Evolutionary conservation across 1,284 basidiomycete genomes (phyloP), one percentile per base, ranked within the genome.

Genomic region (Hymenochaete sp.): DNA sequence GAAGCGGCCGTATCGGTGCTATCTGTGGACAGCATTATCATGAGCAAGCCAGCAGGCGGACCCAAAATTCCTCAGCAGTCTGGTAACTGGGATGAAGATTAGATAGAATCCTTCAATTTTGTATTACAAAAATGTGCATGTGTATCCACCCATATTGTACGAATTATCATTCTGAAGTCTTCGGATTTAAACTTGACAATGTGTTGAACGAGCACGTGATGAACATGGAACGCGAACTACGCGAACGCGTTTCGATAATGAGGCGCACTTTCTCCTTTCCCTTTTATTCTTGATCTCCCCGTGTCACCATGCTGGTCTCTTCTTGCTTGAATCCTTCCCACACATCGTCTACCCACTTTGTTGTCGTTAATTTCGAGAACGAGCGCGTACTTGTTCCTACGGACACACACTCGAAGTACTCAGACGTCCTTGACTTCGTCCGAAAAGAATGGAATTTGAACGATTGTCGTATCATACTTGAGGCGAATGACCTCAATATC

Each of bases 11-110:
- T 93, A 44, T 83, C 87, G 0, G 92, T 99, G 18, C 77, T 99
- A 38, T 86, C 84, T 49, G 96, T 99, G 8, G 96, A 99, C 65
- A 90, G 87, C 57, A 97, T 98, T 65, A 98, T 98, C 67, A 95
- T 97, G 80, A 91, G 88, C 64, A 92, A 91, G 61, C 88, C 88
- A 41, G 89, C 90, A 1, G 90, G 90, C 45, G 85, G 85, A 45
- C 85, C 85, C 36, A 89, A 88, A 60, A 70, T 89, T 48, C 85
- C 85, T 45, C 83, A 89, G 58, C 86, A 89, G 59, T 70, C 81
- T 31, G 78, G 82, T 13, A 85, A 86, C 59, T 89, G 85, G 85
- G 86, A 89, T 53, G 81, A 81, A 16, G 85, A 88, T 43, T 51
- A 37, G 24, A n/a, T n/a, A n/a, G n/a, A n/a, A n/a, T n/a, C n/a